phyloP scores from a whole-genome alignment of 805 yeast species.

The Lipomyces yamanashiensis region DNA sequence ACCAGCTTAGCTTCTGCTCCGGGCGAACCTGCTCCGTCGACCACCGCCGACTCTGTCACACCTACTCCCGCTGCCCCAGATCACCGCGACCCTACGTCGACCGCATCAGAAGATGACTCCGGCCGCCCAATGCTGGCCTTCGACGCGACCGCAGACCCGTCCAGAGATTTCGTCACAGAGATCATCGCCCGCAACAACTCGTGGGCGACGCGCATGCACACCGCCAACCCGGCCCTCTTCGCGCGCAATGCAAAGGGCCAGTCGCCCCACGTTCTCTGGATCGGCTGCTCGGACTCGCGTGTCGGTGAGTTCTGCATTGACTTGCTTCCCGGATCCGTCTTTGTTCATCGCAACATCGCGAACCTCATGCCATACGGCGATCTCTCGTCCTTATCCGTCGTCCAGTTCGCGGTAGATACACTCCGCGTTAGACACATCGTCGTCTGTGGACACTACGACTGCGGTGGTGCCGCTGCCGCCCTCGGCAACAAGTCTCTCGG shows the following conservation, averaged over 20 bases:
- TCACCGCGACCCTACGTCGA: not conserved
- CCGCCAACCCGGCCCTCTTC: slow-evolving; percentile 61
- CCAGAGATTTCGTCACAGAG: slow-evolving; percentile 17
- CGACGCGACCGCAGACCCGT: slow-evolving; percentile 14
- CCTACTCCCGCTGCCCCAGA: not conserved
- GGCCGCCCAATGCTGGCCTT: not conserved
- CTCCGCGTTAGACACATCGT: slow-evolving; percentile 79
- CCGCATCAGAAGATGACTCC: not conserved
- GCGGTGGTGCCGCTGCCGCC: slow-evolving; percentile 91
- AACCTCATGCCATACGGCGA: slow-evolving; percentile 73
- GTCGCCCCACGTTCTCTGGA: slow-evolving; percentile 90
- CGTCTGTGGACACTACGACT: slow-evolving; percentile 92
- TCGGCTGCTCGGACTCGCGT: slow-evolving; percentile 93
- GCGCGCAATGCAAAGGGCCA: slow-evolving; percentile 78
- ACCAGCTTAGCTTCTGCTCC: not conserved
- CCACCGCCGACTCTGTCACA: not conserved
- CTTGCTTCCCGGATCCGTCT: slow-evolving; percentile 88
- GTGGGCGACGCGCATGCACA: slow-evolving; percentile 55
- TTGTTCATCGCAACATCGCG: slow-evolving; percentile 87
- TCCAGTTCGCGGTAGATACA: slow-evolving; percentile 87
- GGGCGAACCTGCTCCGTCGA: not conserved
- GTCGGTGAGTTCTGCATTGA: slow-evolving; percentile 77
- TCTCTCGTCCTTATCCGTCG: slow-evolving; percentile 71
- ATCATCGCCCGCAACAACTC: slow-evolving; percentile 49
- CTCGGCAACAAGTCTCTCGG: slow-evolving; percentile 67